Evolutionary conservation across 2,329 filamentous ascomycete genomes (phyloP).

Genomic region (Penicillium verrucosum): DNA sequence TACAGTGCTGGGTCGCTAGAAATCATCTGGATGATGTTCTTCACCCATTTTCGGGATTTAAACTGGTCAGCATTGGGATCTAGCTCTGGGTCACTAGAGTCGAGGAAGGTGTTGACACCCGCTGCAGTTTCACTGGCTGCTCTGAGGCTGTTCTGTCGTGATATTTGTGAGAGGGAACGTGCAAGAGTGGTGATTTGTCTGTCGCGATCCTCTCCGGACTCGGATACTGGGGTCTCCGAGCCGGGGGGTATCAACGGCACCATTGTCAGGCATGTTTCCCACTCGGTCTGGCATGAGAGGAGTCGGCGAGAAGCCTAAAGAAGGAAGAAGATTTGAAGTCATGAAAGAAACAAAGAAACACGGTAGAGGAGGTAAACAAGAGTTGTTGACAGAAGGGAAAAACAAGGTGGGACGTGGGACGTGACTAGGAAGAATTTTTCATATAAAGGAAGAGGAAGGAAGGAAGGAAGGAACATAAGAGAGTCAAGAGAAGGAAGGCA

Average conservation of each 20-base stretch:
- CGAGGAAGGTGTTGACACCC: constrained; percentile 37
- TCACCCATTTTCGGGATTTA: constrained; percentile 46
- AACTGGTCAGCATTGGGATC: constrained; percentile 44
- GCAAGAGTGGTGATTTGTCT: constrained; percentile 30
- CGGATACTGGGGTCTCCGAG: not conserved
- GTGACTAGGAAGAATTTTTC: not conserved
- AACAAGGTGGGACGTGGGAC: not conserved
- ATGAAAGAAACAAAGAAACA: not conserved
- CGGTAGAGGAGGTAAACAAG: not conserved
- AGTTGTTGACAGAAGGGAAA: not conserved
- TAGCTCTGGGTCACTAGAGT: constrained; percentile 35
- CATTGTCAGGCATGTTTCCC: not conserved
- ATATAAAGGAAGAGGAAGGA: not conserved
- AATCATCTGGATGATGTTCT: constrained; percentile 36
- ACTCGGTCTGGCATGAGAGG: not conserved
- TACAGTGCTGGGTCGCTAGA: constrained; percentile 33
- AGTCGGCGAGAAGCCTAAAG: not conserved
- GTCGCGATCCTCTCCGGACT: constrained; percentile 24
- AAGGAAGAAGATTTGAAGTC: constrained; percentile 3
- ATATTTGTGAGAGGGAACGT: constrained; percentile 31
- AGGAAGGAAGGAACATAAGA: not conserved
- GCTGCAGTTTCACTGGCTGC: not conserved
- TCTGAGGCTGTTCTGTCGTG: constrained; percentile 20
- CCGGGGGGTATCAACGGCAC: not conserved
- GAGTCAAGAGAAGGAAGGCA: not conserved